phyloP scores from a whole-genome alignment of 768 basidiomycete genomes.

The Termitomyces sp. region DNA sequence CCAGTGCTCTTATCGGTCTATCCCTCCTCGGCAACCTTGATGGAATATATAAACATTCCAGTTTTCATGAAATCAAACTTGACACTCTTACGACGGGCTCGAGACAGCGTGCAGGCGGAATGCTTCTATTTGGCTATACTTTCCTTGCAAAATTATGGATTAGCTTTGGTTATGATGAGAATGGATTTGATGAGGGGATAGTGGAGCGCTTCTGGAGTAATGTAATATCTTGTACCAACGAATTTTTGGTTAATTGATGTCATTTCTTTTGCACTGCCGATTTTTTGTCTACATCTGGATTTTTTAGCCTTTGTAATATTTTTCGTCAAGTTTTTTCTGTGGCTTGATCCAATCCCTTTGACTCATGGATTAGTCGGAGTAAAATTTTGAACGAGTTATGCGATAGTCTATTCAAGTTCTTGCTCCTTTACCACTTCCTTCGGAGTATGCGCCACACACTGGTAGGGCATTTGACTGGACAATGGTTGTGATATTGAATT shows the following conservation, averaged over 20 bases:
- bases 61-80: constrained; percentile 55
- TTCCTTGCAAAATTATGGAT: constrained; percentile 75
- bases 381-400: neutral
- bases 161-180: constrained; percentile 76
- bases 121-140: constrained; percentile 82
- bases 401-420: no score
- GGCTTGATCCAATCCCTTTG: neutral
- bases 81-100: constrained; percentile 81
- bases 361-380: neutral
- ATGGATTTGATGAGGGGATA: constrained; percentile 62
- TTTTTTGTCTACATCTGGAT: neutral
- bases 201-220: constrained; percentile 70
- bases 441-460: no score
- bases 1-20: constrained; percentile 66
- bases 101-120: constrained; percentile 72
- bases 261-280: neutral
- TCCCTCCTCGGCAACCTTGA: constrained; percentile 86
- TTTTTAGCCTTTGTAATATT: neutral
- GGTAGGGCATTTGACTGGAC: no score
- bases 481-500: no score
- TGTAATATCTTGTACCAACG: constrained; percentile 50
- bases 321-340: neutral
- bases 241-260: constrained; percentile 41
- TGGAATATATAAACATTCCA: constrained; percentile 69
- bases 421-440: no score